Base-by-base conservation (phyloP, 1,284 basidiomycete genomes). In the Thelephora terrestris region DNA sequence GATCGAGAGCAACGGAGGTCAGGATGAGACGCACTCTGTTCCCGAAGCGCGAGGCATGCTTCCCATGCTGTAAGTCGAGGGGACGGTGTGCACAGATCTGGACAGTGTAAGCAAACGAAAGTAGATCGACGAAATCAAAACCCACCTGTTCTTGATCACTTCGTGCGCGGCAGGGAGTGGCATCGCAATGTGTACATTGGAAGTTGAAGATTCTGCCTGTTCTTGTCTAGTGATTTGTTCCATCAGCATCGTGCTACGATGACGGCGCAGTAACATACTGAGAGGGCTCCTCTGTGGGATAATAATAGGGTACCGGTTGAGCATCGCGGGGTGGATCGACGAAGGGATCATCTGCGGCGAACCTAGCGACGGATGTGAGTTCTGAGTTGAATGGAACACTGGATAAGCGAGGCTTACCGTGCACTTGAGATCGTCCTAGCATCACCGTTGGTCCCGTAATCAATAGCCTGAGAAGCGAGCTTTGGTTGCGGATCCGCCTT, bases 101-200 rank as follows among this genome's bases (percentile, higher is more conserved):
- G 36, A 4, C 6, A 12, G 17, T 10, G 7, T 34, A 24, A 43
- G 25, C 42, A 14, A 5, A 38, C 17, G n/a, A 18, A 42, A 12
- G 16, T 5, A 23, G 9, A 25, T 17, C 5, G 25, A 17, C 34
- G 12, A 25, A 34, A 3, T 17, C 24, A 39, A 24, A n/a, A 49
- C 67, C 53, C 35, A 66, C 69, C 52, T 56, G 2, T 58, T 45
- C 21, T 53, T 54, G 45, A 68, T 69, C 23, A 71, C 65, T 47
- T 70, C 68, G 20, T 62, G 53, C 56, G 63, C 57, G 4, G 64
- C 53, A 2, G 70, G 70, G 9, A 71, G 57, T 5, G 70, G 67
- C 46, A 68, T 59, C 10, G 57, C 42, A 2, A 60, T 46, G 0
- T 60, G 59, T 1, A 55, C 50, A 16, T 56, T 62, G 20, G 40